A percentile compares a stretch with the other conserved stretches of the same genome.
These are phyloP conservation scores for Penicillium maclennaniae DNA, from an alignment of 495 filamentous ascomycete species.

Conservation along the genomic window DNA sequence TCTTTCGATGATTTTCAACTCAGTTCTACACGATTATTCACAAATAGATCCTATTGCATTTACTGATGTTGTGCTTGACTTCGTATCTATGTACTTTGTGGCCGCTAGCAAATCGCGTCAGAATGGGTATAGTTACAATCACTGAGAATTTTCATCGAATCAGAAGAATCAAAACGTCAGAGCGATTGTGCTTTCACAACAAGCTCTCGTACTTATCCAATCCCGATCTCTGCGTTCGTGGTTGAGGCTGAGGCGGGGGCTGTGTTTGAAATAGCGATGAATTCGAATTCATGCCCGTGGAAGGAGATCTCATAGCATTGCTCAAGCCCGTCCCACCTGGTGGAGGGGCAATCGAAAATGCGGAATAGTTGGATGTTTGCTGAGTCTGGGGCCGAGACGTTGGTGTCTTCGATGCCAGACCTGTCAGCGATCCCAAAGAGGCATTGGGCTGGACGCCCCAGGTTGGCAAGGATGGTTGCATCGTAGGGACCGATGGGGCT, in stretches of 20 bases:
- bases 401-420: slow-evolving; percentile 21
- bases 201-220: slow-evolving; percentile 81
- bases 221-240: slow-evolving; percentile 46
- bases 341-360: slow-evolving; percentile 47
- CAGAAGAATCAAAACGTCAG: neutral
- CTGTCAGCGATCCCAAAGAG: slow-evolving; percentile 27
- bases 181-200: slow-evolving; percentile 40
- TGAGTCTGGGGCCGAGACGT: slow-evolving; percentile 22
- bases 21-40: neutral
- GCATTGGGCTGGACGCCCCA: slow-evolving; percentile 28
- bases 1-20: neutral
- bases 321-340: slow-evolving; percentile 21
- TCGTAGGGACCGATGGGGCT: slow-evolving; percentile 26
- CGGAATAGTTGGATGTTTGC: slow-evolving; percentile 34
- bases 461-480: slow-evolving; percentile 32
- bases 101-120: slow-evolving; percentile 1
- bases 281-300: slow-evolving; percentile 18
- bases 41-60: neutral
- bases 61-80: neutral
- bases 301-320: slow-evolving; percentile 16
- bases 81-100: slow-evolving; percentile 2
- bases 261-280: slow-evolving; percentile 18
- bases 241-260: slow-evolving; percentile 24
- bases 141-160: slow-evolving; percentile 3
- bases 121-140: slow-evolving; percentile 3